These are phyloP conservation scores for Pyrenophora tritici-repentis DNA, from an alignment of 2,329 filamentous ascomycete species.

Conservation along the genomic window DNA sequence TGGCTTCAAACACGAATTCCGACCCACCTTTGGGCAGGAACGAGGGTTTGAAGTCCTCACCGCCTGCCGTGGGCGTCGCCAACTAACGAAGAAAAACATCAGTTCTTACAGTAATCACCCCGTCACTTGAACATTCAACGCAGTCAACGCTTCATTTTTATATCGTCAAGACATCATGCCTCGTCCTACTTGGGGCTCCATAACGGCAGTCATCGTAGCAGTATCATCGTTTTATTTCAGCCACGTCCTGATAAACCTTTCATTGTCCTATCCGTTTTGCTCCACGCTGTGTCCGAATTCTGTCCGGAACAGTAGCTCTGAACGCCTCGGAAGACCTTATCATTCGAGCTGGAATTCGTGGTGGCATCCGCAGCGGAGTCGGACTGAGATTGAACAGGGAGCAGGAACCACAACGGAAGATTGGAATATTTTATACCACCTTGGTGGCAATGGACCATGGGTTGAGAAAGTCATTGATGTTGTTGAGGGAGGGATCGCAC, in stretches of 20 bases:
- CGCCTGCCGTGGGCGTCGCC: constrained; percentile 6
- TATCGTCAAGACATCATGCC: constrained; percentile 3
- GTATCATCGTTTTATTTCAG: constrained; percentile 4
- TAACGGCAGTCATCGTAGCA: constrained; percentile 4
- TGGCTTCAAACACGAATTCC: not conserved
- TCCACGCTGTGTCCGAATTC: not conserved
- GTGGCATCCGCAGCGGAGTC: constrained; percentile 39
- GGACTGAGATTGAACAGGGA: constrained; percentile 19
- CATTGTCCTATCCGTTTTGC: constrained; percentile 5
- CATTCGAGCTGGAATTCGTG: constrained; percentile 43
- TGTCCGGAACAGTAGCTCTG: not conserved
- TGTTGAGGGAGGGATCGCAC: constrained; percentile 48
- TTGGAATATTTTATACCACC: constrained; percentile 59
- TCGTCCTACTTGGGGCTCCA: not conserved
- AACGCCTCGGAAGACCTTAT: constrained; percentile 37
- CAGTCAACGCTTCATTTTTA: not conserved
- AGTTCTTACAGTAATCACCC: too few relatives aligned
- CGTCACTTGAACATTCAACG: not conserved
- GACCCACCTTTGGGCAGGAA: constrained; percentile 9
- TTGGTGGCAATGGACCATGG: constrained; percentile 62
- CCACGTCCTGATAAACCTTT: not conserved
- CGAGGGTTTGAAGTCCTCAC: constrained; percentile 3
- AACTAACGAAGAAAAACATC: constrained; percentile 8
- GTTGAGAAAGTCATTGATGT: constrained; percentile 54
- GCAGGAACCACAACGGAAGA: constrained; percentile 37